Percentiles rank a stretch among this genome's conserved stretches.
Evolutionary conservation across 805 yeast genomes (phyloP).

Genomic region (Scheffersomyces amazonensis): DNA sequence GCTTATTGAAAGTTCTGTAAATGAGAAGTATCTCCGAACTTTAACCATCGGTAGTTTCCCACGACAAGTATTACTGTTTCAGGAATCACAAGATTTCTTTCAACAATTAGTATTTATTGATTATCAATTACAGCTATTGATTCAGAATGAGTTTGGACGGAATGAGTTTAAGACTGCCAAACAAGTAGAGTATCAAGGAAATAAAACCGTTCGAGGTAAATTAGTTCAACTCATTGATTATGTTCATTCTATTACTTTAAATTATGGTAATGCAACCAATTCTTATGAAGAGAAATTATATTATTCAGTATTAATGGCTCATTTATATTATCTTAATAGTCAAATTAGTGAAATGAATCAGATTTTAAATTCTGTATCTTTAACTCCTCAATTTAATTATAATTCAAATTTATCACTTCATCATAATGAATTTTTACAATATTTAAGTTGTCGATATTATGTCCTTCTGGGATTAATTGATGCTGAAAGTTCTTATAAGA

Average conservation of each 20-base stretch:
- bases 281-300: constrained; percentile 31
- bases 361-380: constrained; percentile 12
- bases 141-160: constrained; percentile 27
- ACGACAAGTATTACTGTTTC: constrained; percentile 25
- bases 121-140: constrained; percentile 31
- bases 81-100: constrained; percentile 30
- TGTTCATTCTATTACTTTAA: constrained; percentile 21
- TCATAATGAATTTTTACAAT: constrained; percentile 23
- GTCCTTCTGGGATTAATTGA: constrained; percentile 26
- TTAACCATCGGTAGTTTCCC: constrained; percentile 39
- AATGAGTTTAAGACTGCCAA: constrained; percentile 16
- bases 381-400: constrained; percentile 2
- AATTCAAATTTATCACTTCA: constrained; percentile 6
- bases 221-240: constrained; percentile 24
- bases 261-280: constrained; percentile 18
- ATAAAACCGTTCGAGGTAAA: constrained; percentile 13
- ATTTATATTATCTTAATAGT: constrained; percentile 27
- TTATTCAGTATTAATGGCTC: constrained; percentile 29
- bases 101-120: constrained; percentile 35
- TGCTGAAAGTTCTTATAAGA: constrained; percentile 12
- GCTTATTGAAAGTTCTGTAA: constrained; percentile 22
- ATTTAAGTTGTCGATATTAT: constrained; percentile 30
- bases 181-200: constrained; percentile 5
- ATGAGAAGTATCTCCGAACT: constrained; percentile 22
- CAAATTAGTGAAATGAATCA: constrained; percentile 18